phyloP scores from a whole-genome alignment of 495 filamentous ascomycete species.

The Trichoderma reesei region DNA sequence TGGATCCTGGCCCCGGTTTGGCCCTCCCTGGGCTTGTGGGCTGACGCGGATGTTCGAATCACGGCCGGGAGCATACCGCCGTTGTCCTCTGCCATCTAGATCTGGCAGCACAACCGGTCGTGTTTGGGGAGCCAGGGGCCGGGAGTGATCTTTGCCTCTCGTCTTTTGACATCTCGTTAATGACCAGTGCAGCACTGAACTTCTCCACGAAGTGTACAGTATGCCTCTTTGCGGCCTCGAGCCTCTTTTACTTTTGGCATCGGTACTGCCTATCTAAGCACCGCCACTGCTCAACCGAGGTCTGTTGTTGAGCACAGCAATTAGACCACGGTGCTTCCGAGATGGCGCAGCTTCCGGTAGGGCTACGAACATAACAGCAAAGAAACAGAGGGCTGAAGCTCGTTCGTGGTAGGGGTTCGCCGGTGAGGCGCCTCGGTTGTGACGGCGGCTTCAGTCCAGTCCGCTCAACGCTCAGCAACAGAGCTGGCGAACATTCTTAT shows the following conservation, averaged over 20 bases:
- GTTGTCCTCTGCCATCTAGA: not conserved
- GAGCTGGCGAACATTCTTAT: not conserved
- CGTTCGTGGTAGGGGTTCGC: no score
- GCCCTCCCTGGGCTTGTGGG: not conserved
- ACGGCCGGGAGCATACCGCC: not conserved
- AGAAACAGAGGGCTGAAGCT: no score
- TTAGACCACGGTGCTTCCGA: not conserved
- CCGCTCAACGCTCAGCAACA: not conserved
- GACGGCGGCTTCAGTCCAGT: not conserved
- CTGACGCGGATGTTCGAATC: conserved; percentile 3
- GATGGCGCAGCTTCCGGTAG: not conserved
- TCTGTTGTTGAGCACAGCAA: no score
- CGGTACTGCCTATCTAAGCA: no score
- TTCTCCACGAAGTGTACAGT: no score
- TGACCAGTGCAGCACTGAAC: no score
- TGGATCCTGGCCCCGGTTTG: no score
- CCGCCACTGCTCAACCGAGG: no score
- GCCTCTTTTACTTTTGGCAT: not conserved
- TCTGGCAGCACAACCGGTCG: not conserved
- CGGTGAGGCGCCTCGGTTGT: not conserved
- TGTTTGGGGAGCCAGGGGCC: not conserved
- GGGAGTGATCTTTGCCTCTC: not conserved
- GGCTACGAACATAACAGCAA: no score
- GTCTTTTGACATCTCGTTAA: no score
- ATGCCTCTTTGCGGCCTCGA: not conserved